Evolutionary conservation across 1,284 basidiomycete species (phyloP), one percentile per base, ranked within the genome.

Genomic region (Filobasidium uniguttulatum): DNA sequence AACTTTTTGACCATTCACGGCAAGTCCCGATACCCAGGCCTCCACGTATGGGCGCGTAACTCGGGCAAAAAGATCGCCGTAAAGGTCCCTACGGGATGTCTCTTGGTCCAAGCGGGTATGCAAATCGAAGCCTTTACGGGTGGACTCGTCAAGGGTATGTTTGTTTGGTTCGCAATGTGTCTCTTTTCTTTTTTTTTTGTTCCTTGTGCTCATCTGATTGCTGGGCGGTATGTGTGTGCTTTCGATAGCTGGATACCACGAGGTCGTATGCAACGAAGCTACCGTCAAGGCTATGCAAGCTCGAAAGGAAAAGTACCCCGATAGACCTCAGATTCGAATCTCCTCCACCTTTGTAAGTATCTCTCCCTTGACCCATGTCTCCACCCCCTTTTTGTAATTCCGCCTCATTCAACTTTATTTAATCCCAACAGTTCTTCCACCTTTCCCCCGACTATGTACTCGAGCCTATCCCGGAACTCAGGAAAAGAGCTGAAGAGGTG

Each of bases 41-140:
- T 69, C 38, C 77, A 91, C 63, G 83, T 93, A 46, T 91, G 88
- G 88, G 88, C 86, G 3, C 76, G 88, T 22, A 93, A 94, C 61
- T 81, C 82, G 0, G 88, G 88, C 22, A 87, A 84, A 65, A 79
- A 85, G 10, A 86, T 93, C 53, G 72, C 81, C 2, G 87, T 90
- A 25, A 77, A 75, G 60, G 86, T 93, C 47, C 87, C 81, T 0
- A 70, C 79, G 0, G 77, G 72, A 4, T 69, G 68, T 56, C 57
- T 74, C n/a, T 59, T 74, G 15, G 71, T 91, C 0, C 88, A 94
- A 67, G 87, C 88, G 2, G 89, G 87, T 37, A 91, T 88, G 66
- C 88, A 93, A 63, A 75, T 93, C 7, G 88, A 93, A 64, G 85
- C 90, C 69, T 70, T 90, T 47, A 84, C 79, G 17, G 87, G 84